These are phyloP conservation scores for Pseudogymnoascus pannorum DNA, from an alignment of 2,329 filamentous ascomycete species.

Conservation along the genomic window DNA sequence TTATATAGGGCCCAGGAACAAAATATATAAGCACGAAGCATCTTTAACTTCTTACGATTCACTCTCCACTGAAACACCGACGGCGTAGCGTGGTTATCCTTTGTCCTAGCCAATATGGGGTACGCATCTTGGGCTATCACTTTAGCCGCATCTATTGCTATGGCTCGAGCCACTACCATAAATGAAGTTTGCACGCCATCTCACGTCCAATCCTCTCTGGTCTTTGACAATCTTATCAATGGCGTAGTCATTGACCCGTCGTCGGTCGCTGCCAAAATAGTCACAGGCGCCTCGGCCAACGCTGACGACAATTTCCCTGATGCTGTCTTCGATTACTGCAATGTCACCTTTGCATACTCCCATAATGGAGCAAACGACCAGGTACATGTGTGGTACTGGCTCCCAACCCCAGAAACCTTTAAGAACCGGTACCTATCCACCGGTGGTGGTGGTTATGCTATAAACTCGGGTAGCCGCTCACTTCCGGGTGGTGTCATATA, in stretches of 20 bases:
- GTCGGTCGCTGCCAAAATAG: slow-evolving; percentile 31
- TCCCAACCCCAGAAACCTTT: slow-evolving; percentile 37
- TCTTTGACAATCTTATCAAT: not conserved
- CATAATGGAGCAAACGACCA: slow-evolving; percentile 34
- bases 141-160: not conserved
- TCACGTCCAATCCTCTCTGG: slow-evolving; percentile 9
- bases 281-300: slow-evolving; percentile 29
- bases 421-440: slow-evolving; percentile 40
- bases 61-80: not conserved
- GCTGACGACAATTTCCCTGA: slow-evolving; percentile 26
- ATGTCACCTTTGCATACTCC: slow-evolving; percentile 39
- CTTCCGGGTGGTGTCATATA: slow-evolving; percentile 37
- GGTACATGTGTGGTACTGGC: slow-evolving; percentile 35
- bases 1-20: not conserved
- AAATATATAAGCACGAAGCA: not conserved
- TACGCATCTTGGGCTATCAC: not conserved
- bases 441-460: slow-evolving; percentile 40
- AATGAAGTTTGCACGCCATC: slow-evolving; percentile 7
- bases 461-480: slow-evolving; percentile 30
- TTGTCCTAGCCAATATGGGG: slow-evolving; percentile 6
- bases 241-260: slow-evolving; percentile 24
- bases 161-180: slow-evolving; percentile 6
- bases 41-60: not conserved
- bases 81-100: not conserved
- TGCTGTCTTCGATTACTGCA: slow-evolving; percentile 36